These are phyloP conservation scores for Helotiales sp. DNA, from an alignment of 2,329 filamentous ascomycete species.

Conservation along the genomic window DNA sequence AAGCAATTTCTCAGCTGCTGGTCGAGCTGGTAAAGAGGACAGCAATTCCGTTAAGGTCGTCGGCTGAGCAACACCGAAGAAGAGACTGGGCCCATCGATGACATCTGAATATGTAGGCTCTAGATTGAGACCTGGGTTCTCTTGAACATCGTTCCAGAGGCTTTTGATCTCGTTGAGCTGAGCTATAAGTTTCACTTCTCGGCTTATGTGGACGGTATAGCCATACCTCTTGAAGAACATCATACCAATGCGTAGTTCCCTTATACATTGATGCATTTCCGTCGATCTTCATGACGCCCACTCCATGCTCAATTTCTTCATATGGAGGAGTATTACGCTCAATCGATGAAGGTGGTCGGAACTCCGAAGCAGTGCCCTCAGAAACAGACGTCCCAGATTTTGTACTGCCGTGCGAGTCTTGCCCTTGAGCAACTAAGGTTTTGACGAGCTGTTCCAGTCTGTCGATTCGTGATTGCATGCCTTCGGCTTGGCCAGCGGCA, in stretches of 20 bases:
- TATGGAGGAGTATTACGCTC: slow-evolving; percentile 56
- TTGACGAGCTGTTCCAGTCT: slow-evolving; percentile 36
- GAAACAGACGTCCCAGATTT: slow-evolving; percentile 12
- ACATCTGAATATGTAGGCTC: slow-evolving; percentile 41
- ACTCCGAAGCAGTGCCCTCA: background rate
- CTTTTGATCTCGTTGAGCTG: slow-evolving; percentile 33
- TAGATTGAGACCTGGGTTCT: slow-evolving; percentile 54
- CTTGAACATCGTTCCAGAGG: slow-evolving; percentile 81
- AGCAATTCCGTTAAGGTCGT: slow-evolving; percentile 76
- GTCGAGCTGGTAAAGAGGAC: slow-evolving; percentile 74
- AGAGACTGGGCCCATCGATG: slow-evolving; percentile 61
- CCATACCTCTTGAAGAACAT: slow-evolving; percentile 65
- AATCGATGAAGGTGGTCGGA: background rate
- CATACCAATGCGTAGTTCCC: slow-evolving; percentile 79
- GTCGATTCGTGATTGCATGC: slow-evolving; percentile 54
- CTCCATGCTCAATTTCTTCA: slow-evolving; percentile 67
- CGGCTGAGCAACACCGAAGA: slow-evolving; percentile 70
- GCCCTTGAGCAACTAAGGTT: slow-evolving; percentile 50
- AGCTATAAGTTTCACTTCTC: background rate
- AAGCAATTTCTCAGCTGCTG: slow-evolving; percentile 78
- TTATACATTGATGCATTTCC: slow-evolving; percentile 71
- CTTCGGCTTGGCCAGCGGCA: slow-evolving; percentile 74
- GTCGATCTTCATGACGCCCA: slow-evolving; percentile 78
- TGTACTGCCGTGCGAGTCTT: slow-evolving; percentile 40
- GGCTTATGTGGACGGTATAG: background rate